phyloP scores from a whole-genome alignment of 2,329 filamentous ascomycete genomes.

The Talaromyces sp. region DNA sequence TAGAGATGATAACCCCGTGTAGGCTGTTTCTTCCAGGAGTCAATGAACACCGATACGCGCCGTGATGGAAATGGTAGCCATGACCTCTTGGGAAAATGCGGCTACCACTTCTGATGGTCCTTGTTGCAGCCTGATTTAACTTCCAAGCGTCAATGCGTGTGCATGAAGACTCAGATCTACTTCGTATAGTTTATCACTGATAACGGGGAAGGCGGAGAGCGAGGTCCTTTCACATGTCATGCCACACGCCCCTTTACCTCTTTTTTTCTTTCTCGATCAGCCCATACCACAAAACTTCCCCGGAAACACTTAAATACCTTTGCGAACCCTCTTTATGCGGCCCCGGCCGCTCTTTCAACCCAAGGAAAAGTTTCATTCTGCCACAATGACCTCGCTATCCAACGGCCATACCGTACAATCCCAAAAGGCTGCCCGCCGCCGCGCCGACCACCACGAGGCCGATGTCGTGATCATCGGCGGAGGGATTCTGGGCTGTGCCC shows the following conservation, averaged over 20 bases:
- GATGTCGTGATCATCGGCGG: conserved; percentile 93
- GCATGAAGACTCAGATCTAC: neutral
- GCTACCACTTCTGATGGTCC: too few species aligned
- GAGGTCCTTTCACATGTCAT: conserved; percentile 36
- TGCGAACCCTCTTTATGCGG: conserved; percentile 18
- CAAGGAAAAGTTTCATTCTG: conserved; percentile 5
- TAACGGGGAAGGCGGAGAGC: conserved; percentile 5
- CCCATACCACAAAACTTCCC: conserved; percentile 19
- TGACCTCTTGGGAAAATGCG: too few species aligned
- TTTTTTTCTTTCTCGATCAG: conserved; percentile 21
- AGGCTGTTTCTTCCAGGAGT: too few species aligned
- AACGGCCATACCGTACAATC: conserved; percentile 30
- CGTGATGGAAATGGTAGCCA: too few species aligned
- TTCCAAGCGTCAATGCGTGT: neutral
- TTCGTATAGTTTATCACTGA: conserved; percentile 2
- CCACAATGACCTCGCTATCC: conserved; percentile 26
- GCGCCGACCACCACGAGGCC: conserved; percentile 61
- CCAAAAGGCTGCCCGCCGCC: conserved; percentile 46
- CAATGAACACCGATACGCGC: too few species aligned
- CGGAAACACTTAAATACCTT: conserved; percentile 24
- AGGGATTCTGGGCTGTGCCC: conserved; percentile 84
- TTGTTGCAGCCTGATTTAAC: neutral
- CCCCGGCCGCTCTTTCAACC: conserved; percentile 14
- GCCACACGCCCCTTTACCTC: conserved; percentile 32
- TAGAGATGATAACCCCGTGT: too few species aligned